Base-by-base conservation (phyloP, 352 stramenopile genomes). In the Pythium folliculosum region DNA sequence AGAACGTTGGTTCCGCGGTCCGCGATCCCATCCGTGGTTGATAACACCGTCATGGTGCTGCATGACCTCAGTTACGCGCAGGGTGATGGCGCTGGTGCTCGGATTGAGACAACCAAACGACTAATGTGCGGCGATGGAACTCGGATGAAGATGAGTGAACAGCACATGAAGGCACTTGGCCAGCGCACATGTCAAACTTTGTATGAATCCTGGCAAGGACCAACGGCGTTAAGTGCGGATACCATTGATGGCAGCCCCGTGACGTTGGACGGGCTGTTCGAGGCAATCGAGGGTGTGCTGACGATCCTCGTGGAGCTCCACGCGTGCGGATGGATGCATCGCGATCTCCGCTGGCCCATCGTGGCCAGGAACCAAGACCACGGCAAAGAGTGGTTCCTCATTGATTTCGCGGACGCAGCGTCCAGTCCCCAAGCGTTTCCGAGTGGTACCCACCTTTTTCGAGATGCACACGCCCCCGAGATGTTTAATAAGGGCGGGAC, bases 281-380 rank as follows among this genome's bases (percentile, higher is more conserved):
- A 19, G n/a, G 58, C 58, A 7, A 22, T 64, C 23, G 9, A 38
- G 19, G 21, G 22, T 14, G 59, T 69, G 8, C 51, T 69, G 9
- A 25, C 45, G 10, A 37, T 52, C 3, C 30, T 69, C 13, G 45
- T 40, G 5, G 35, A 21, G 13, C 62, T 69, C 2, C 62, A 69
- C 49, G 2, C 5, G 9, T 4, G 10, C 2, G 40, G 19, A 9
- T 56, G 44, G 62, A 69, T 69, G 45, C 52, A 63, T 45, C 45
- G 62, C 3, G 53, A 69, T 43, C 21, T 69, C 22, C 51, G 62
- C 3, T 69, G 62, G 62, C 17, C 62, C 3, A 63, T 51, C n/a
- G 51, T 69, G n/a, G 23, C 37, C 7, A 38, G 25, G 30, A 40
- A n/a, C 9, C 30, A 13, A 8, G 21, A 23, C 21, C n/a, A n/a